Base-by-base conservation (phyloP, 768 basidiomycete species). In the Chalciporus pseudorubinellus region DNA sequence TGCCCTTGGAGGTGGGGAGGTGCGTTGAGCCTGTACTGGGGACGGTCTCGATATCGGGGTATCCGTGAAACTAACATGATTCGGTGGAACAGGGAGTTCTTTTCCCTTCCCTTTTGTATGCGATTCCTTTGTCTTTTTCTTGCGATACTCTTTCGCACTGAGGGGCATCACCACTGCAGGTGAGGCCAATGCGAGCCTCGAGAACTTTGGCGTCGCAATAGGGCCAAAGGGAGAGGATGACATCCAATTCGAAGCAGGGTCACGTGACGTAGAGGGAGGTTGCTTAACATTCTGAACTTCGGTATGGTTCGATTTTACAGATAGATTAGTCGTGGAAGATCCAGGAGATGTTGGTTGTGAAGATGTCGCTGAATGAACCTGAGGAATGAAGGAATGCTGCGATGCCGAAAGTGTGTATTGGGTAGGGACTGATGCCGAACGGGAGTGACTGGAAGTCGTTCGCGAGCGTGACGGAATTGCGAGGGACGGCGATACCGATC, bases 81-180 rank as follows among this genome's bases (percentile, higher is more conserved):
- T 46, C n/a, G 51, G 28, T 1, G 55, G 39, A 3, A 26, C 11
- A 0, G 46, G 13, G 1, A 34, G 11, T 16, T 56, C 52, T 3
- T 48, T 50, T 3, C 59, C 57, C 22, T 50, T 59, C 28, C 24
- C 44, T 16, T 50, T 54, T 20, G 52, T 55, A 18, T 33, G 6
- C 0, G 47, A 28, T 34, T 21, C 58, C 38, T 14, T 55, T 12
- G 58, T 34, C 6, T 59, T 66, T 48, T 41, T 57, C 20, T 59
- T 68, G 33, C 58, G 59, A 28, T 59, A 68, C n/a, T 68, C 62
- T 12, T 33, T 61, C 0, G 61, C 68, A 6, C 60, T 70, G 38
- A 68, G 55, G 0, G 67, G 67, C 67, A 68, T 68, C 31, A 68
- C 62, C 24, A 68, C 60, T 2, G 58, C 48, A 7, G 69, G 56